phyloP scores from a whole-genome alignment of 495 filamentous ascomycete genomes.

The Xylaria bambusicola region DNA sequence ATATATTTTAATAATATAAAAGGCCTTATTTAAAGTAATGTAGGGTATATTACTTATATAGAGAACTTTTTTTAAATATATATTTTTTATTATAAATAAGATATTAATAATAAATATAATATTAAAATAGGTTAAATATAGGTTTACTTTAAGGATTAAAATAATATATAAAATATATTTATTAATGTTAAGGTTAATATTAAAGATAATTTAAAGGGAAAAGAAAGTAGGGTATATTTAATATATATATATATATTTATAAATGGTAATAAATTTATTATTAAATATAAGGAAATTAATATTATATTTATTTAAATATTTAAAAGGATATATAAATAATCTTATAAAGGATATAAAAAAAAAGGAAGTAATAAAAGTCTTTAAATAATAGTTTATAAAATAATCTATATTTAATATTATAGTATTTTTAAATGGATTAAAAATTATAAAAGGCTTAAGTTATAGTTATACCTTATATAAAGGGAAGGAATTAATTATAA shows the following conservation, averaged over 20 bases:
- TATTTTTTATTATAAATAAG: too few relatives aligned
- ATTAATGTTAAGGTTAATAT: too few relatives aligned
- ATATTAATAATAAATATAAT: too few relatives aligned
- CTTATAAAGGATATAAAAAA: slow-evolving; percentile 21
- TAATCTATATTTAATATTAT: slow-evolving; percentile 21
- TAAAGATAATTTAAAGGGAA: too few relatives aligned
- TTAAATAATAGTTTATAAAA: slow-evolving; percentile 21
- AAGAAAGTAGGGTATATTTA: too few relatives aligned
- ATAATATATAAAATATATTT: neutral
- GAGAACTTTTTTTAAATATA: too few relatives aligned
- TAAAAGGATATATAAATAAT: slow-evolving; percentile 18
- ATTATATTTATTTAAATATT: slow-evolving; percentile 20
- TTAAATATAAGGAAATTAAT: slow-evolving; percentile 12
- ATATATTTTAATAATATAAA: too few relatives aligned
- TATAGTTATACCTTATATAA: neutral
- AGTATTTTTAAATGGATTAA: slow-evolving; percentile 3
- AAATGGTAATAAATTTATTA: slow-evolving; percentile 16
- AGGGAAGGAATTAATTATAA: slow-evolving; percentile 16
- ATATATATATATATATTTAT: neutral
- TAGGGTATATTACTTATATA: too few relatives aligned
- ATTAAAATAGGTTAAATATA: too few relatives aligned
- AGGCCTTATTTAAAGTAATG: too few relatives aligned
- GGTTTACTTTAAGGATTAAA: too few relatives aligned
- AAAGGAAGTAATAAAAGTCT: slow-evolving; percentile 13
- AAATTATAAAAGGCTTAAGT: neutral